Evolutionary conservation across 257 asterid species (phyloP).

Genomic region (Thymus mandschuricus): DNA sequence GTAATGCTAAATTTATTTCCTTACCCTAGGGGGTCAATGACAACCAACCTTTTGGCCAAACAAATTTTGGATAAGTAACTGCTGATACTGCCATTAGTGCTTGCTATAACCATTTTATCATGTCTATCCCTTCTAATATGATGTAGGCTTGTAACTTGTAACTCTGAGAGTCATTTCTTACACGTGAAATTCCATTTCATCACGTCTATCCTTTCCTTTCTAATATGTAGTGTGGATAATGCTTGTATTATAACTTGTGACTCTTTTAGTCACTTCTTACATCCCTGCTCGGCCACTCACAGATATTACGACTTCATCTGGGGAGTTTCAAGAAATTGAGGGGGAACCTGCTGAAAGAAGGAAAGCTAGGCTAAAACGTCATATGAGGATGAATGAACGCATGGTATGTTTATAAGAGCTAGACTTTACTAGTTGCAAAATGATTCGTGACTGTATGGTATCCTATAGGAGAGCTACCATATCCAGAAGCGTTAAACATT

Average conservation of each 20-base stretch:
- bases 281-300: slow-evolving; percentile 29
- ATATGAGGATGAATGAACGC: slow-evolving; percentile 68
- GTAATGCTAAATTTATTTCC: not conserved
- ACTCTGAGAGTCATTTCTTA: slow-evolving; percentile 23
- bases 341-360: slow-evolving; percentile 87
- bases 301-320: slow-evolving; percentile 70
- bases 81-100: not conserved
- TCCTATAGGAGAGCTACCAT: slow-evolving; percentile 10
- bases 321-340: slow-evolving; percentile 68
- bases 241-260: slow-evolving; percentile 13
- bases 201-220: not conserved
- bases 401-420: slow-evolving; percentile 54
- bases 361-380: slow-evolving; percentile 67
- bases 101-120: slow-evolving; percentile 9
- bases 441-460: not conserved
- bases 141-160: slow-evolving; percentile 1
- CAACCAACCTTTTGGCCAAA: slow-evolving; percentile 5
- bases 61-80: not conserved
- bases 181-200: not conserved
- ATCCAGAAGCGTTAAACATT: not conserved
- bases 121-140: not conserved
- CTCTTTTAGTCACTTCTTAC: slow-evolving; percentile 21
- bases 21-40: not conserved
- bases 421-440: slow-evolving; percentile 8
- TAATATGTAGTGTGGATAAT: too few relatives aligned